Conservation (phyloP, 495 filamentous ascomycete species). For the Tuber brumale region DNA sequence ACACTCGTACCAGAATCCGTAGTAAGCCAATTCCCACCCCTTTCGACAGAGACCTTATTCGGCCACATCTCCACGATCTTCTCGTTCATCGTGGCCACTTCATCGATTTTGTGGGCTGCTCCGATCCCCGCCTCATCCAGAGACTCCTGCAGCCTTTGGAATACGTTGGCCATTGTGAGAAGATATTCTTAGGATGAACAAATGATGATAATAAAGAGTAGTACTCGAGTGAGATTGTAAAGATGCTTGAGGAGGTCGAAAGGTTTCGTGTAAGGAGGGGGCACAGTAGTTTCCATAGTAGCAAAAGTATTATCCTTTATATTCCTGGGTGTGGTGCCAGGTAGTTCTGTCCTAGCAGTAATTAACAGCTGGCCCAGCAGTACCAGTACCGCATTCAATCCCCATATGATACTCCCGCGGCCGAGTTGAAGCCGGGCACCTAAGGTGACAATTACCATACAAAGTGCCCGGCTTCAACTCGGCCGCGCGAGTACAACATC, state of each 20-base stretch:
- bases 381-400: neutral
- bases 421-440: too few species aligned
- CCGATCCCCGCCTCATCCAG: conserved; percentile 30
- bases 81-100: conserved; percentile 37
- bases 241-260: neutral
- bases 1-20: conserved; percentile 75
- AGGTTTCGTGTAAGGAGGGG: neutral
- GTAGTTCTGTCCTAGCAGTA: neutral
- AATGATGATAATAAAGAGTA: neutral
- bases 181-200: neutral
- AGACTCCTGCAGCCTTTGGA: conserved; percentile 38
- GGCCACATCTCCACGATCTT: conserved; percentile 42
- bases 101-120: conserved; percentile 34
- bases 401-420: too few species aligned
- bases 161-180: conserved; percentile 25
- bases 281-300: neutral
- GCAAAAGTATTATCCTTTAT: neutral
- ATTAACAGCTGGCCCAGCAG: too few species aligned
- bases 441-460: too few species aligned
- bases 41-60: conserved; percentile 26
- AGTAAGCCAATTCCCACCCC: conserved; percentile 49
- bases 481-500: too few species aligned
- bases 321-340: neutral
- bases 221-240: neutral
- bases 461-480: too few species aligned